These are phyloP conservation scores for Kwoniella bestiolae DNA, from an alignment of 768 basidiomycete species.

Conservation along the genomic window DNA sequence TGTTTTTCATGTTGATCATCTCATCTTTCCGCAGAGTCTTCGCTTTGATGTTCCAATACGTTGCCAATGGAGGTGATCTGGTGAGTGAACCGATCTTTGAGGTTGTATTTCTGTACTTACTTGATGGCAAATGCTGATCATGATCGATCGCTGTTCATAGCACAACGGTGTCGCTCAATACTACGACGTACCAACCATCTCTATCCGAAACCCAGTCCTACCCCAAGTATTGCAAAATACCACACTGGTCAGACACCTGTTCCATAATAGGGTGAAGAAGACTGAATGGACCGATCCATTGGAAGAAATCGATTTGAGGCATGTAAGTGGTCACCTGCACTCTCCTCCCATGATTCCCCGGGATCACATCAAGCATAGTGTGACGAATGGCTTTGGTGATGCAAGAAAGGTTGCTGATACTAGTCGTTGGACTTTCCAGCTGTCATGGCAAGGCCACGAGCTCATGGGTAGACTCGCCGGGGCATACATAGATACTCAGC, in stretches of 20 bases:
- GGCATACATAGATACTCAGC: constrained; percentile 42
- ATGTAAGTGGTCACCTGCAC: constrained; percentile 52
- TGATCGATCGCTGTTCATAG: constrained; percentile 19
- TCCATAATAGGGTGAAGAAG: constrained; percentile 22
- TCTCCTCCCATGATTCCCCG: no score
- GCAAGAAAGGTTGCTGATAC: no score
- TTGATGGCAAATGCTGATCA: no score
- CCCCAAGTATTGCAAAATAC: constrained; percentile 41
- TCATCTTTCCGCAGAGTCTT: constrained; percentile 20
- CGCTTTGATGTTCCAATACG: constrained; percentile 28
- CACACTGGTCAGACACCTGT: constrained; percentile 29
- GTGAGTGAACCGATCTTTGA: no score
- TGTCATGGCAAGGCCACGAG: constrained; percentile 33
- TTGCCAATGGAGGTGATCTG: constrained; percentile 30
- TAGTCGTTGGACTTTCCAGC: constrained; percentile 20
- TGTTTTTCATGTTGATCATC: not conserved
- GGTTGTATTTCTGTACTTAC: no score
- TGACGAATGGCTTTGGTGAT: no score
- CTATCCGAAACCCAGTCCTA: constrained; percentile 49
- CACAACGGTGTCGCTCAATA: constrained; percentile 51
- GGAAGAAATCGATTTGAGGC: constrained; percentile 45
- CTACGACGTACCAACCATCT: constrained; percentile 54
- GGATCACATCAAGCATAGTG: no score
- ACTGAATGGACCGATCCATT: constrained; percentile 21
- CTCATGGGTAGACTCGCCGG: constrained; percentile 34